Conservation (phyloP, 805 yeast genomes). For the Yarrowia alimentaria region DNA sequence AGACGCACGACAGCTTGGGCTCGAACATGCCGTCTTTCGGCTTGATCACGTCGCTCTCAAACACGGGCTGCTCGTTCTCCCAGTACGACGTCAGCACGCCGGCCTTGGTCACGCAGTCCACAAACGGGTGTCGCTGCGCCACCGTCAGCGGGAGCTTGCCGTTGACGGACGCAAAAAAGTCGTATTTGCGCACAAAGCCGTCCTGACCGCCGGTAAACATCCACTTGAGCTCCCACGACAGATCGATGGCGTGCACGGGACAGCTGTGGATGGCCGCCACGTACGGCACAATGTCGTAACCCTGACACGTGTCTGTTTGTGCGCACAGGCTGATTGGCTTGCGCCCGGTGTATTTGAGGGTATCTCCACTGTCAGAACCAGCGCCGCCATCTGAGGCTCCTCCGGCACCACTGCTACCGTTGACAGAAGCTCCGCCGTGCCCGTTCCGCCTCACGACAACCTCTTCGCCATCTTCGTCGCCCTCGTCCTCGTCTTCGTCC, state of each 20-base stretch:
- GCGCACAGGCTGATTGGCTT: constrained; percentile 6
- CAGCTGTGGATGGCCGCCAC: constrained; percentile 84
- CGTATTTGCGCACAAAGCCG: constrained; percentile 88
- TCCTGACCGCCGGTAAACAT: constrained; percentile 94
- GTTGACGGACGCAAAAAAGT: constrained; percentile 77
- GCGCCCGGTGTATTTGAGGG: constrained; percentile 30
- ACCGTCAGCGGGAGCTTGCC: constrained; percentile 86
- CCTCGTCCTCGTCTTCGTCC: constrained; percentile 36
- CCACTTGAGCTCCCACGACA: constrained; percentile 80
- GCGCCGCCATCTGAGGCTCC: constrained; percentile 32
- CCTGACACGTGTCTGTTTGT: constrained; percentile 44
- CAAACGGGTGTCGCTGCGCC: constrained; percentile 84
- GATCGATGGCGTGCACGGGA: constrained; percentile 72
- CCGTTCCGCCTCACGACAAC: constrained; percentile 34
- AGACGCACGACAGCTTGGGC: constrained; percentile 72
- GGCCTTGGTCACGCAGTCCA: constrained; percentile 79
- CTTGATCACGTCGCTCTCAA: constrained; percentile 46
- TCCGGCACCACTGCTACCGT: too few species aligned
- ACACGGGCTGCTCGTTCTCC: constrained; percentile 91
- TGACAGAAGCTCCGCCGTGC: neutral
- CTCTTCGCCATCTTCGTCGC: constrained; percentile 36
- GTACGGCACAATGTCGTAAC: constrained; percentile 73
- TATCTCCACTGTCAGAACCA: constrained; percentile 31
- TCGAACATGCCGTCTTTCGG: constrained; percentile 39
- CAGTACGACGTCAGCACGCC: constrained; percentile 84